Evolutionary conservation across 345 rosid genomes (phyloP).

Genomic region (Microcos paniculata): DNA sequence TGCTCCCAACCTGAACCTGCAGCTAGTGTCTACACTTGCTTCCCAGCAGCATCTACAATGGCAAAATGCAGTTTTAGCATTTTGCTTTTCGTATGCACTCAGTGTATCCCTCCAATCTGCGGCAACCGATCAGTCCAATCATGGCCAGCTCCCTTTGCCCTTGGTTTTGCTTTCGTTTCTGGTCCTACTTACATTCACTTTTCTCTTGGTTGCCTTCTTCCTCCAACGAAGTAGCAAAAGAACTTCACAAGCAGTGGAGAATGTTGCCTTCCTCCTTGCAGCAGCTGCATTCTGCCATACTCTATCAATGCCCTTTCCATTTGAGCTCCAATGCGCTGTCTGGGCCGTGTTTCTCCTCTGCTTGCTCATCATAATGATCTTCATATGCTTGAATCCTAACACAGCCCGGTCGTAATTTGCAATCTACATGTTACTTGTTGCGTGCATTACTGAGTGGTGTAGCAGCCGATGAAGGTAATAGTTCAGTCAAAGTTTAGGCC

Average conservation of each 20-base stretch:
- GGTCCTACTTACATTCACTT: background rate
- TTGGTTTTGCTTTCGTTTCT: background rate
- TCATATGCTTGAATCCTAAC: background rate
- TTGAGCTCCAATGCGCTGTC: background rate
- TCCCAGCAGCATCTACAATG: background rate
- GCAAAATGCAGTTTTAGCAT: background rate
- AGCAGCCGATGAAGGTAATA: background rate
- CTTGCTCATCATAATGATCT: background rate
- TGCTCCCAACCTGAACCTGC: background rate
- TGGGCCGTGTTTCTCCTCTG: slow-evolving; percentile 5
- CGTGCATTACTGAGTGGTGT: background rate
- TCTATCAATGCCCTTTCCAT: background rate
- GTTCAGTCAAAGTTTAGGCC: background rate
- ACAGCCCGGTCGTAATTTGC: background rate
- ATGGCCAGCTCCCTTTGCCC: background rate
- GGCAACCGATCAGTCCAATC: background rate
- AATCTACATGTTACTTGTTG: background rate
- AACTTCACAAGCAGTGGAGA: background rate
- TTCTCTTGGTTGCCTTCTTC: background rate
- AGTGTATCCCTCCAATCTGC: background rate
- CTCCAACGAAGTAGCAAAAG: background rate
- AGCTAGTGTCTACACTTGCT: background rate
- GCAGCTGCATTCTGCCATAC: slow-evolving; percentile 4
- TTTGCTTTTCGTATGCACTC: slow-evolving; percentile 2
- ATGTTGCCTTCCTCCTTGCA: background rate